Evolutionary conservation across 805 yeast species (phyloP).

Genomic region (Myxozyma melibiosi): DNA sequence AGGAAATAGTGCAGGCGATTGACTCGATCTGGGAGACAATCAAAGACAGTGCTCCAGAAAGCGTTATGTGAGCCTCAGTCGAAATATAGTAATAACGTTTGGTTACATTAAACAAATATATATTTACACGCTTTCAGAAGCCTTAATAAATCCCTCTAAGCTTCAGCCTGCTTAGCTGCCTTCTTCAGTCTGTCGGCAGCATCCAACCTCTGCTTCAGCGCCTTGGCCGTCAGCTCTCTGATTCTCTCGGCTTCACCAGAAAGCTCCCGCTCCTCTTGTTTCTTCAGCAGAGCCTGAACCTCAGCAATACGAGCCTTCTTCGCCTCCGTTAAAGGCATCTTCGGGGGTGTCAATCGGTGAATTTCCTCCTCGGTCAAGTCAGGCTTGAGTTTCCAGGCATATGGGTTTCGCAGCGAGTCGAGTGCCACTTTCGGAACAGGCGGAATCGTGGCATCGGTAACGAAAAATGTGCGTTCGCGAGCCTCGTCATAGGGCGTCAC

Average conservation of each 20-base stretch:
- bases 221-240: constrained; percentile 11
- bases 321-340: constrained; percentile 25
- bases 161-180: not conserved
- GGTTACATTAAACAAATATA: not conserved
- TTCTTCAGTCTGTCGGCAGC: not conserved
- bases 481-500: constrained; percentile 23
- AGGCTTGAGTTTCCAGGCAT: constrained; percentile 59
- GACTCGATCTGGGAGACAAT: constrained; percentile 35
- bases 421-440: constrained; percentile 72
- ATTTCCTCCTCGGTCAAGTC: constrained; percentile 28
- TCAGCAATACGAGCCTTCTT: constrained; percentile 17
- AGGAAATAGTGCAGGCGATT: constrained; percentile 31
- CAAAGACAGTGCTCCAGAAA: constrained; percentile 34
- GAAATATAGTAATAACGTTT: not conserved
- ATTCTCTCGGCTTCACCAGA: constrained; percentile 11
- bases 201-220: not conserved
- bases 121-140: not conserved
- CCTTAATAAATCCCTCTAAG: not conserved
- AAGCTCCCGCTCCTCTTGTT: not conserved
- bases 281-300: not conserved
- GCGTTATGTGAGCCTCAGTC: not conserved
- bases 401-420: constrained; percentile 71
- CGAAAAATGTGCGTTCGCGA: constrained; percentile 70
- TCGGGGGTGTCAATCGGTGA: constrained; percentile 30
- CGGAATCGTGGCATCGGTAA: constrained; percentile 63